Base-by-base conservation (phyloP, 1,284 basidiomycete genomes). In the Sporisorium graminicola region DNA sequence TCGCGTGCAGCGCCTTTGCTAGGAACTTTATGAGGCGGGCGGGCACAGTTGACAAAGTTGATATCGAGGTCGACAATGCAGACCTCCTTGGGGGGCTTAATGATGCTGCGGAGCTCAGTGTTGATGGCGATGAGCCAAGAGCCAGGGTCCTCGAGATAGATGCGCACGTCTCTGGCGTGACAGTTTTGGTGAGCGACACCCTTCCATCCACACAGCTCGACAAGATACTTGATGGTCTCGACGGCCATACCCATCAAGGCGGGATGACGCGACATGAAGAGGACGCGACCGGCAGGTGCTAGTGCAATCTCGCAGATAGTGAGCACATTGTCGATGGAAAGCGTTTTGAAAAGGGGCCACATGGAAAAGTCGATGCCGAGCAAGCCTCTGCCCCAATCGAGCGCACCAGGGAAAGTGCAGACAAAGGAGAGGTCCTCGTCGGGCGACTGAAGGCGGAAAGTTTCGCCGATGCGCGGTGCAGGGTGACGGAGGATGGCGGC, bases 291-390 rank as follows among this genome's bases (percentile, higher is more conserved):
- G 10, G 94, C 94, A 6, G 94, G 94, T n/a, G 94, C 91, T 40
- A 98, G 88, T 0, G 95, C 95, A 78, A 98, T 92, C 89, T 98
- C 95, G 84, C 94, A 94, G 65, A 94, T 92, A 27, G 93, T 95
- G 65, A 98, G 87, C 70, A 98, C 93, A 82, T 97, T 95, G 85
- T 97, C 95, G 65, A 98, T 90, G 80, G 95, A 95, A 65, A 98
- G 87, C 74, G 92, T 93, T 85, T 96, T 94, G 90, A 98, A 98
- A 59, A 98, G 85, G 0, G 95, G 95, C 94, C 95, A 98, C 90
- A 97, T 94, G 53, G 94, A 94, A 84, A 96, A 95, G 82, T 88
- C 86, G 58, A 87, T 86, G 50, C 86, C 83, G 56, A 87, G 78
- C 35, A 87, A 70, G 26, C 86, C 87, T 27, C 81, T 80, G 31